A percentile compares a stretch with the other conserved stretches of the same genome.
phyloP scores from a whole-genome alignment of 1,139 yeast genomes.

The Casaregolazyma suthepensis region DNA sequence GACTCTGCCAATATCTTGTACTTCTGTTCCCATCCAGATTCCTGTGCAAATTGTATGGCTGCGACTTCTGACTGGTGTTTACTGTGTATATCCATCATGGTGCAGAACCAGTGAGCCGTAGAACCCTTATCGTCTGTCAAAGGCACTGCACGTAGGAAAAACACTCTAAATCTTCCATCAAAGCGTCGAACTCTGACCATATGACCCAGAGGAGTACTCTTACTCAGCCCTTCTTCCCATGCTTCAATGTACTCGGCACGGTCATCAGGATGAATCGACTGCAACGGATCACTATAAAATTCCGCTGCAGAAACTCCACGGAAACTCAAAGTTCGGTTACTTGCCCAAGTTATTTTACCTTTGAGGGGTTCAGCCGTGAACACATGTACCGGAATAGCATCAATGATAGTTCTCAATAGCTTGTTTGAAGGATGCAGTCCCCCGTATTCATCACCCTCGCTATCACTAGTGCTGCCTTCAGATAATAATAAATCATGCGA shows the following conservation, averaged over 20 bases:
- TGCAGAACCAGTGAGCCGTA: slow-evolving; percentile 33
- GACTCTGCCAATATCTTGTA: slow-evolving; percentile 33
- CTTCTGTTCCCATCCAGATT: slow-evolving; percentile 31
- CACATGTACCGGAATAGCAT: slow-evolving; percentile 34
- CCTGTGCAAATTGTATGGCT: slow-evolving; percentile 28
- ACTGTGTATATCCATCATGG: slow-evolving; percentile 34
- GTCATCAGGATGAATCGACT: slow-evolving; percentile 31
- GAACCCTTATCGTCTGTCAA: slow-evolving; percentile 30
- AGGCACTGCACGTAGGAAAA: slow-evolving; percentile 32
- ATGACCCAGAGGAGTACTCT: slow-evolving; percentile 29
- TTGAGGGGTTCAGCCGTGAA: slow-evolving; percentile 30
- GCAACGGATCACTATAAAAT: slow-evolving; percentile 23
- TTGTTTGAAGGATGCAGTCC: slow-evolving; percentile 23
- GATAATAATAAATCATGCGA: not conserved
- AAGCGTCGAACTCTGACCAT: slow-evolving; percentile 31
- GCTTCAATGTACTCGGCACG: slow-evolving; percentile 21
- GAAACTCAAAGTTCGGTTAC: slow-evolving; percentile 31
- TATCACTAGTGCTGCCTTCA: not conserved
- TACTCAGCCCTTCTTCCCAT: slow-evolving; percentile 27
- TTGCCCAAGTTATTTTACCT: slow-evolving; percentile 33
- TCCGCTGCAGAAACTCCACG: slow-evolving; percentile 31
- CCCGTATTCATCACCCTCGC: slow-evolving; percentile 7
- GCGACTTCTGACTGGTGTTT: slow-evolving; percentile 31
- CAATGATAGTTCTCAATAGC: slow-evolving; percentile 30
- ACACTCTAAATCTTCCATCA: slow-evolving; percentile 31